phyloP scores from a whole-genome alignment of 176 grass and related monocot species.

The Triticum dicoccoides region DNA sequence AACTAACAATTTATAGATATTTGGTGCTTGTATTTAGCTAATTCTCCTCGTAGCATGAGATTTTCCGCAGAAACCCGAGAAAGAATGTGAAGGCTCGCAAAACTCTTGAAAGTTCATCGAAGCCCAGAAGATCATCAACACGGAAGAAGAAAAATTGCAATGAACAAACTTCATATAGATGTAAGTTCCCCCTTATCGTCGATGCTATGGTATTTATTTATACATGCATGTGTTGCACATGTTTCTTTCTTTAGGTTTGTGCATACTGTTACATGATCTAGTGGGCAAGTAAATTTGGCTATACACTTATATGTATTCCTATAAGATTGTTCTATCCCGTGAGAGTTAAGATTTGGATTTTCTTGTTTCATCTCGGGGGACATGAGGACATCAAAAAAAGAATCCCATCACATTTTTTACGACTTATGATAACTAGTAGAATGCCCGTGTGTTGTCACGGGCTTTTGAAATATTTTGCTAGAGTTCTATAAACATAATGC shows the following conservation, averaged over 20 bases:
- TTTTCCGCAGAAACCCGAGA: background rate
- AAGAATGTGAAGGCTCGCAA: background rate
- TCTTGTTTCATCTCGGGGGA: background rate
- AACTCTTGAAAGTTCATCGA: background rate
- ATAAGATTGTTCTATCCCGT: background rate
- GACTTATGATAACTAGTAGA: too few species aligned
- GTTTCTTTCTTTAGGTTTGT: background rate
- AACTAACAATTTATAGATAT: background rate
- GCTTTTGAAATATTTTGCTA: too few species aligned
- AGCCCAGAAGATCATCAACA: background rate
- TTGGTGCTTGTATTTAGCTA: background rate
- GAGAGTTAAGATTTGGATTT: background rate
- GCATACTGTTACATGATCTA: background rate
- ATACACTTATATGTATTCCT: background rate
- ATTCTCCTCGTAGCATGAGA: constrained; percentile 1
- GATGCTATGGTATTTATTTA: background rate
- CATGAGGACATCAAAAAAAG: too few species aligned
- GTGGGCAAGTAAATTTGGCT: too few species aligned
- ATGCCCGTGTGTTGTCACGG: too few species aligned
- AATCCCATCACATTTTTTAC: too few species aligned
- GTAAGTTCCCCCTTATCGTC: background rate
- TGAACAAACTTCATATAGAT: background rate
- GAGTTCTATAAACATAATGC: too few species aligned
- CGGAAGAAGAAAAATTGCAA: background rate
- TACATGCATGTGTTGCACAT: background rate